Base-by-base conservation (phyloP, 192 early-diverging fungal genomes). In the Linnemannia exigua region DNA sequence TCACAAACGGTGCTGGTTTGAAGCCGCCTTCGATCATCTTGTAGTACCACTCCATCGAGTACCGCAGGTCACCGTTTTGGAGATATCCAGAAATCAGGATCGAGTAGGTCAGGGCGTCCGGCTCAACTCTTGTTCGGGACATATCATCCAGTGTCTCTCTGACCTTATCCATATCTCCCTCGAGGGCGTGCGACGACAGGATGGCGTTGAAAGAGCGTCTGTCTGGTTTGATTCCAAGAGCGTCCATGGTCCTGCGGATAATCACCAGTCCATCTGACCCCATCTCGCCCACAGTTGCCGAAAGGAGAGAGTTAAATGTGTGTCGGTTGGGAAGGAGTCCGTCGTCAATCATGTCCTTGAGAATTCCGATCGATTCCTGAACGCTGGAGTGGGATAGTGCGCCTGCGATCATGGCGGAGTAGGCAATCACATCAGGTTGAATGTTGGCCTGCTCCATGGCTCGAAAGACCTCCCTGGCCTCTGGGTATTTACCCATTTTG, bases 21-120 rank as follows among this genome's bases (percentile, higher is more conserved):
- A 67, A 63, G 12, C 79, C 70, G 36, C 74, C 61, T 0, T 86
- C 78, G 16, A 86, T 51, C 79, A 86, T 80, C 28, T 76, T 86
- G 66, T 77, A 86, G 25, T 86, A 86, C 84, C 84, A 86, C 17
- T 86, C 78, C 84, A 86, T 86, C 3, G 84, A 68, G 35, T 73
- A 86, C 20, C 84, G 74, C 33, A 86, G 61, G 61, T 86, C 84
- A 0, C 84, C 84, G 37, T 86, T 86, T 70, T 86, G 84, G 20
- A 86, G 78, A 15, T 54, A 86, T 8, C 84, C 84, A 25, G 84
- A 79, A 70, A 86, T 86, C 52, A 86, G 51, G 67, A 86, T 76
- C 46, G 77, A 80, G 46, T 86, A 86, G 5, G 84, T 80, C 37
- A 86, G 78, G 12, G 74, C 70, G 22, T 86, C 84, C 0, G 84